A percentile compares a stretch with the other conserved stretches of the same genome.
Conservation (phyloP, 1,284 basidiomycete species). For the Kalmanozyma brasiliensis region DNA sequence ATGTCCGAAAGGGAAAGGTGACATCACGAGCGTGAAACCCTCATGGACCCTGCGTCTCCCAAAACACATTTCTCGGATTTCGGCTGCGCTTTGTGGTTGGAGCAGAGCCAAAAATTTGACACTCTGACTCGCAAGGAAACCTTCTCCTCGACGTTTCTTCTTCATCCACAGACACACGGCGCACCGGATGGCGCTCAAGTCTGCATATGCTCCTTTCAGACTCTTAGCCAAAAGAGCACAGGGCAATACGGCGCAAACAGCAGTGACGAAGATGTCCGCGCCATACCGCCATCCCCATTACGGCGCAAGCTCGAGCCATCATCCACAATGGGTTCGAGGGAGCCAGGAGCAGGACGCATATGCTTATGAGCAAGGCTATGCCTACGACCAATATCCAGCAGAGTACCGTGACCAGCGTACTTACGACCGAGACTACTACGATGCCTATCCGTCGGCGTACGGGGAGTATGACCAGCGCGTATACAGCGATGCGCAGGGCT, state of each 20-base stretch:
- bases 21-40: conserved; percentile 12
- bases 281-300: conserved; percentile 15
- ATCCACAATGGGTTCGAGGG: conserved; percentile 8
- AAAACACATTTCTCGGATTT: too few species aligned
- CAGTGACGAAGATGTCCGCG: conserved; percentile 5
- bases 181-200: too few species aligned
- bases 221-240: too few species aligned
- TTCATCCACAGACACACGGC: too few species aligned
- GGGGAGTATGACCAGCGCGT: conserved; percentile 1
- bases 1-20: too few species aligned
- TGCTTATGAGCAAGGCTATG: not conserved
- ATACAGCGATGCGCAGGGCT: conserved; percentile 7
- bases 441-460: conserved; percentile 1
- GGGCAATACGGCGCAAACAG: not conserved
- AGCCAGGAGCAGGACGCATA: too few species aligned
- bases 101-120: too few species aligned
- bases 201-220: too few species aligned
- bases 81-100: not conserved
- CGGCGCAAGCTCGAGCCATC: conserved; percentile 4
- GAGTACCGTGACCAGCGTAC: conserved; percentile 1
- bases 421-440: conserved; percentile 2
- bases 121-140: too few species aligned
- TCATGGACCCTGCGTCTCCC: conserved; percentile 16
- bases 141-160: not conserved
- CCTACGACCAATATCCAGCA: conserved; percentile 1